Base-by-base conservation (phyloP, 352 stramenopile species). In the Phytophthora foliorum region DNA sequence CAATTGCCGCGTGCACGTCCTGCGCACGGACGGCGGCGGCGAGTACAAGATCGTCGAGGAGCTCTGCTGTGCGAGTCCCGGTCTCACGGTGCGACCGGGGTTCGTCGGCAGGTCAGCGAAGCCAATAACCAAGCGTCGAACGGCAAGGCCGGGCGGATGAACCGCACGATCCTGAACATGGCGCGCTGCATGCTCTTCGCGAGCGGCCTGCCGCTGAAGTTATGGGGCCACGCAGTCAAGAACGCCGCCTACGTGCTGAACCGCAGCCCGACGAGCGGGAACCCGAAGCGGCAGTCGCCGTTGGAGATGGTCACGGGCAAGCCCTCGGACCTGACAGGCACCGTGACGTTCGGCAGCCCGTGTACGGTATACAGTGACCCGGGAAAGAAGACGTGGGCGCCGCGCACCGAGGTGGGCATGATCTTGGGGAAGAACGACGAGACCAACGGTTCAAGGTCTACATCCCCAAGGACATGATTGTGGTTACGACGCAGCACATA, bases 111-210 rank as follows among this genome's bases (percentile, higher is more conserved):
- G 51, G 21, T 45, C 0, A 64, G 56, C 0, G 74, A 82, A 11
- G 55, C 66, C 0, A 32, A 39, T 2, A 80, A 77, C 24, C 46
- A 69, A n/a, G 63, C 67, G 5, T 46, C 36, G 0, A 82, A 80
- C 38, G 70, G 59, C 0, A 80, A 82, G 38, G 69, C 69, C 0
- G 63, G 75, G 25, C 42, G 60, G 7, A 77, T 82, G 63, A 71
- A 82, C 24, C 25, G 67, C 4, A 78, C 66, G 0, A 56, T 82
- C 0, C 48, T 75, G 38, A 77, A 78, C 62, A 68, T 82, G n/a
- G n/a, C 56, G 7, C 49, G 62, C 5, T 76, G 59, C 34, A 74
- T 75, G 57, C 16, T 81, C 13, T 75, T 81, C 19, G 61, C n/a
- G 2, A 66, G 56, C 17, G 57, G 57, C 2, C 27, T 78, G 0